These are phyloP conservation scores for Phlegmacium glaucopus DNA, from an alignment of 768 basidiomycete species.

Conservation along the genomic window DNA sequence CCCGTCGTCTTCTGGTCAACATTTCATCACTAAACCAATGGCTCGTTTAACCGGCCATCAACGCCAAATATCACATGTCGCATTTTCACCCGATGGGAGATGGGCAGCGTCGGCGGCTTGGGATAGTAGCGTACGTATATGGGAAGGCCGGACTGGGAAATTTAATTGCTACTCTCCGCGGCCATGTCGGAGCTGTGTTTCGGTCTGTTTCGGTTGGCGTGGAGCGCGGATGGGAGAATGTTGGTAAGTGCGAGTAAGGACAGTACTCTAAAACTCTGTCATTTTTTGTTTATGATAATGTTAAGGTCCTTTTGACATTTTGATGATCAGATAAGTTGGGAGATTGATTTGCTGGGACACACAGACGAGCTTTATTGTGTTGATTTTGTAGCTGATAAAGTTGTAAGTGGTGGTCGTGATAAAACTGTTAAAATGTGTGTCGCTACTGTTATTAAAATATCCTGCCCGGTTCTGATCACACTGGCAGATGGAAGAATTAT, in stretches of 20 bases:
- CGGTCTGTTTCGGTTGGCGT: constrained; percentile 92
- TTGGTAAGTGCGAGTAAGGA: constrained; percentile 95
- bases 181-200: constrained; percentile 94
- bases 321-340: constrained; percentile 78
- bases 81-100: constrained; percentile 91
- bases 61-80: constrained; percentile 89
- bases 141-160: constrained; percentile 84
- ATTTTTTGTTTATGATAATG: background rate
- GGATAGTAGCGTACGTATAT: constrained; percentile 87
- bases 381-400: constrained; percentile 97
- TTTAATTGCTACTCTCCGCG: constrained; percentile 88
- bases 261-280: constrained; percentile 84
- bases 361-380: constrained; percentile 99
- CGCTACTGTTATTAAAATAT: background rate
- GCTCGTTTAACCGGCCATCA: constrained; percentile 92
- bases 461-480: too few relatives aligned
- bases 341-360: constrained; percentile 92
- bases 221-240: constrained; percentile 92
- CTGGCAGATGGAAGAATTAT: too few relatives aligned
- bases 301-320: background rate
- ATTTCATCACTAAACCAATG: constrained; percentile 41
- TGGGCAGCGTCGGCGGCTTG: constrained; percentile 90
- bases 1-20: constrained; percentile 11
- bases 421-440: constrained; percentile 90
- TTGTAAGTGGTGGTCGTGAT: constrained; percentile 97